These are phyloP conservation scores for Pseudocercospora crystallina DNA, from an alignment of 2,329 filamentous ascomycete genomes.

Conservation along the genomic window DNA sequence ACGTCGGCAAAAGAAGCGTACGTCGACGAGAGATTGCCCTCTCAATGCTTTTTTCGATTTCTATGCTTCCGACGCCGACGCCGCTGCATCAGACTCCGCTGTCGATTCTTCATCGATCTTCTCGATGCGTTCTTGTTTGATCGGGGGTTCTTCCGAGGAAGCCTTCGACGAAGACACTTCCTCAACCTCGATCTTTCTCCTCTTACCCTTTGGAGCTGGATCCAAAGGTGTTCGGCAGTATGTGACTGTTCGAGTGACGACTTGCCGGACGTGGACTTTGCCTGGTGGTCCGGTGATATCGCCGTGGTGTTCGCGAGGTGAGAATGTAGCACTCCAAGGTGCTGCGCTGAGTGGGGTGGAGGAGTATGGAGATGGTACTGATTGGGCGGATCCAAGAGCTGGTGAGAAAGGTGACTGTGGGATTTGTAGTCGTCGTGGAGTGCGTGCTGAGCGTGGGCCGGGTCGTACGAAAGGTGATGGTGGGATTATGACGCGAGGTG, in stretches of 20 bases:
- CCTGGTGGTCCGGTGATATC: constrained; percentile 31
- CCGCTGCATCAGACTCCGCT: constrained; percentile 8
- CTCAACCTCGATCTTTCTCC: constrained; percentile 65
- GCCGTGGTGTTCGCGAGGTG: constrained; percentile 65
- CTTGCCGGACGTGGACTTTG: constrained; percentile 74
- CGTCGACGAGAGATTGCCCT: constrained; percentile 1
- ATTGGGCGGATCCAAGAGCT: constrained; percentile 25
- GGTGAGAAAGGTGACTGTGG: constrained; percentile 73
- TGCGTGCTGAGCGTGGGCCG: constrained; percentile 61
- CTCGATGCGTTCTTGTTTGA: constrained; percentile 27
- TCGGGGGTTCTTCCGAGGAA: constrained; percentile 18
- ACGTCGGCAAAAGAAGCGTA: not conserved
- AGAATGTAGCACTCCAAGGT: constrained; percentile 47
- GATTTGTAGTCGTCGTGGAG: constrained; percentile 68
- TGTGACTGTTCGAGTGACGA: constrained; percentile 90
- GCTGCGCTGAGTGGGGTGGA: constrained; percentile 35
- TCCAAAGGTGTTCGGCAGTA: constrained; percentile 75
- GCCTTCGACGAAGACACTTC: constrained; percentile 18
- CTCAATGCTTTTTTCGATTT: not conserved
- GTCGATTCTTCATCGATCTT: constrained; percentile 17
- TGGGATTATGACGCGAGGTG: constrained; percentile 45
- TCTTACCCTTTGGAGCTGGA: constrained; percentile 87
- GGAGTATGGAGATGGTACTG: constrained; percentile 70
- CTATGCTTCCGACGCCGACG: constrained; percentile 3
- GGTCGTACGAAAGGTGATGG: constrained; percentile 48